Conservation (phyloP, 192 early-diverging fungal genomes). For the Kickxella alabastrina region DNA sequence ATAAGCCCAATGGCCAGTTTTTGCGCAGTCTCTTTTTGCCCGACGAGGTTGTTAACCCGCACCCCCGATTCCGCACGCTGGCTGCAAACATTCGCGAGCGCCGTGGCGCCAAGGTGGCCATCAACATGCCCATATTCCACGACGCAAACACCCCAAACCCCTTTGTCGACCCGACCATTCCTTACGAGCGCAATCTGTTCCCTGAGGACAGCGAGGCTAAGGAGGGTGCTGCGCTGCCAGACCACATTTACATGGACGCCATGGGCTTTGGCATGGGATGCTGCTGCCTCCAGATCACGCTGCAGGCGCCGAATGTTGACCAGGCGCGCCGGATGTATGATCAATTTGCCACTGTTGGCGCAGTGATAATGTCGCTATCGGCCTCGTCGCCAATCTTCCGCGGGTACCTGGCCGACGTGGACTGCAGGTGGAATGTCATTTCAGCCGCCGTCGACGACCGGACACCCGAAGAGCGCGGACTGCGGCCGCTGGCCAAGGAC, state of each 20-base stretch:
- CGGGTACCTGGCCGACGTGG: conserved; percentile 92
- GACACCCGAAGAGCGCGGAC: conserved; percentile 84
- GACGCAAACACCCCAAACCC: conserved; percentile 86
- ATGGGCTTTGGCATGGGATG: conserved; percentile 99
- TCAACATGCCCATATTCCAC: conserved; percentile 95
- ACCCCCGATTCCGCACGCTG: conserved; percentile 89
- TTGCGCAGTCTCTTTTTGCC: conserved; percentile 88
- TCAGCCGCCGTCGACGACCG: conserved; percentile 89
- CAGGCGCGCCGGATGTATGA: conserved; percentile 93
- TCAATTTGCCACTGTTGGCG: conserved; percentile 84
- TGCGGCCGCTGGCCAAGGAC: conserved; percentile 63
- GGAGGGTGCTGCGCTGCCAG: conserved; percentile 71
- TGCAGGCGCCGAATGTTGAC: conserved; percentile 91
- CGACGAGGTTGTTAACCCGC: conserved; percentile 90
- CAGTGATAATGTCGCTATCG: conserved; percentile 92
- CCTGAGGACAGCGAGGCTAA: conserved; percentile 70
- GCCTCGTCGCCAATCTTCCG: conserved; percentile 91
- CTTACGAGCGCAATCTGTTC: conserved; percentile 55
- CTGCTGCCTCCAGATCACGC: conserved; percentile 96
- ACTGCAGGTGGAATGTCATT: conserved; percentile 98
- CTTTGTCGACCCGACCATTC: conserved; percentile 75
- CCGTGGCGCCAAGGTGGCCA: conserved; percentile 88
- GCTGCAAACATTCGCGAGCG: conserved; percentile 92
- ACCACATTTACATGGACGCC: conserved; percentile 97
- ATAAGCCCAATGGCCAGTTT: conserved; percentile 64